Evolutionary conservation across 345 rosid species (phyloP), one percentile per base, ranked within the genome.

Genomic region (Rubroshorea leprosula): DNA sequence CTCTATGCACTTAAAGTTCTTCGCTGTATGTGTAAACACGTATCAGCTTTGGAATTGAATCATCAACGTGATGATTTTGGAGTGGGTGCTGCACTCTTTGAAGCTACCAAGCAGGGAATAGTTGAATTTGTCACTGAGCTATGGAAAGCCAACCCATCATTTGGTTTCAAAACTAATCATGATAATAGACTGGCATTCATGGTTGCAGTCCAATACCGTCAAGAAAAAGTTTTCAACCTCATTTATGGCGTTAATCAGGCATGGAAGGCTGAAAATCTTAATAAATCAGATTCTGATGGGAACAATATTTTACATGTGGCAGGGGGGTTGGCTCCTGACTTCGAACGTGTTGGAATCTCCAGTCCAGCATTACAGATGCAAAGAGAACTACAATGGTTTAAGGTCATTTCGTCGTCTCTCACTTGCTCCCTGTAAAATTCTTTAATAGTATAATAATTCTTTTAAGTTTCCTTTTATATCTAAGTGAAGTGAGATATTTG

Each of bases 261-360:
- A 12, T 5, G 13, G 19, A 51, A 24, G 31, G 3, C 13, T 51
- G 17, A 23, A 0, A 2, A 12, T 23, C 7, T 2, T 51, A 14
- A 0, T 23, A 9, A 2, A 7, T 0, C 0, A 0, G 29, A 51
- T 14, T 11, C 0, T 3, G 3, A 6, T 5, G 9, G 0, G 0
- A 51, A 54, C 22, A 48, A 5, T 13, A 31, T 57, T 19, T 38
- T 51, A 13, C 41, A 35, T 8, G 41, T 35, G 41, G 41, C 41
- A 2, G 41, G 41, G 41, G 41, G 12, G 41, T 35, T 35, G 12
- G 41, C 41, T 1, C 41, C 41, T 35, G 41, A 2, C 41, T 35
- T 35, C 12, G 12, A 35, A 8, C 3, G 7, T 35, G 7, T 13
- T 3, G 12, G 41, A 35, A 6, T 35, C 41, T 35, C 41, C 7